Base-by-base conservation (phyloP, 345 rosid species). In the Anastatica hierochuntica region DNA sequence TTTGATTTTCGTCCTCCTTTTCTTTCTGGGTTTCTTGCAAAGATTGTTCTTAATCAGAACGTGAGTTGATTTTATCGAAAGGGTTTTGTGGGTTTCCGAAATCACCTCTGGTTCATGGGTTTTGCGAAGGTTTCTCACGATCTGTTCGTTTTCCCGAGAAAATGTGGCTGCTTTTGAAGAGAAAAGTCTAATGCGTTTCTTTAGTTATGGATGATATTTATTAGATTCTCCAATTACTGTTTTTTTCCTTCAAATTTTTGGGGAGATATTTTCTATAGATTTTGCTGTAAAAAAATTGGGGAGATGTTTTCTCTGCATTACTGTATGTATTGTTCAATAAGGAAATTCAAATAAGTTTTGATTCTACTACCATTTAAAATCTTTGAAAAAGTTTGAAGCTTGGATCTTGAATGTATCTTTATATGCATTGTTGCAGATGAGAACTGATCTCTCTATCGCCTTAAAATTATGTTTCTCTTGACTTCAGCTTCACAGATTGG, bases 311-410 rank as follows among this genome's bases (percentile, higher is more conserved):
- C 7, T n/a, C 58, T 45, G 34, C 38, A 66, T 44, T 44, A 52
- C 14, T n/a, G n/a, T n/a, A n/a, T n/a, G n/a, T n/a, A 58, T 50
- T 24, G 42, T 52, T 58, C 15, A 14, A 44, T 52, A 51, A 37
- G 71, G 71, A 66, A 66, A 66, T 52, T 7, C 7, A 52, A 52
- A 66, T 58, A 58, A 51, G 15, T 43, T 27, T 51, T 59, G 61
- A 46, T 59, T 37, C 50, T 40, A 31, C 56, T 40, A 31, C 65
- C 54, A 50, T 21, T 51, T n/a, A n/a, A 49, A 40, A 66, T 53
- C 60, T 51, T 66, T 43, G 14, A n/a, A 43, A 57, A 43, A 27
- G 42, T 58, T 21, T 59, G 37, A 40, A 21, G 23, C 55, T 58
- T 65, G 38, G 18, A 54, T 31, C 35, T 58, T 66, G 43, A 30